Conservation (phyloP, 805 yeast species). For the Lipomyces starkeyi region DNA sequence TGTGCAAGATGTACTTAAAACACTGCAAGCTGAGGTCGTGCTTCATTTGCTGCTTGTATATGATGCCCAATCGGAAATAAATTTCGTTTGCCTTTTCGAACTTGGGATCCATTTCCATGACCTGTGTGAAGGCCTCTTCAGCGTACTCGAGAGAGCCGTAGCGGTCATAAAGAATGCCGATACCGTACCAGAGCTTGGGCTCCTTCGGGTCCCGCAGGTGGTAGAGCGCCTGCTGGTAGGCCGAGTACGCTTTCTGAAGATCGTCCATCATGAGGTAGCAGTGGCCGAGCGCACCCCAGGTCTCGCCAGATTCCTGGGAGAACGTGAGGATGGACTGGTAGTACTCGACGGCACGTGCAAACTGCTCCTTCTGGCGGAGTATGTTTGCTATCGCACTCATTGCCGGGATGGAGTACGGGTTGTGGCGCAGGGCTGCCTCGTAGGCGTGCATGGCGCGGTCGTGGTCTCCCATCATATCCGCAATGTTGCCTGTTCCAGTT, state of each 20-base stretch:
- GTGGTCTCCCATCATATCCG: conserved; percentile 85
- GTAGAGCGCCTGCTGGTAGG: conserved; percentile 94
- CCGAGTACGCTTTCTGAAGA: conserved; percentile 91
- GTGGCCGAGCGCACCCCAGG: conserved; percentile 90
- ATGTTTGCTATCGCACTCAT: conserved; percentile 85
- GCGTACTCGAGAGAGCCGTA: conserved; percentile 97
- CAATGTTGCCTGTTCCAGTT: conserved; percentile 86
- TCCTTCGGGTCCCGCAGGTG: conserved; percentile 92
- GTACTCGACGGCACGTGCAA: conserved; percentile 91
- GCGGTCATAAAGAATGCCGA: conserved; percentile 93
- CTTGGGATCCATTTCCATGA: conserved; percentile 91
- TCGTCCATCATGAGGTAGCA: conserved; percentile 97
- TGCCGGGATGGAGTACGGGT: conserved; percentile 85
- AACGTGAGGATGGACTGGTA: conserved; percentile 84
- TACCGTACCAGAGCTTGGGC: conserved; percentile 98
- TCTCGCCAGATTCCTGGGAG: conserved; percentile 88
- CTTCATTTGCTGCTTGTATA: conserved; percentile 93
- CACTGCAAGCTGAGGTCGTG: conserved; percentile 88
- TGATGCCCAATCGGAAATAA: conserved; percentile 93
- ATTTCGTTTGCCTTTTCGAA: conserved; percentile 97
- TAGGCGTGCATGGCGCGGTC: conserved; percentile 89
- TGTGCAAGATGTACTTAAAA: conserved; percentile 85
- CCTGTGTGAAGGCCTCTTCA: conserved; percentile 97
- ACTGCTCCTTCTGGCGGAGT: conserved; percentile 86
- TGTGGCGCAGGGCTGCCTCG: conserved; percentile 83